These are phyloP conservation scores for Nannizziopsis arthrosporioides DNA, from an alignment of 2,329 filamentous ascomycete genomes.

Conservation along the genomic window DNA sequence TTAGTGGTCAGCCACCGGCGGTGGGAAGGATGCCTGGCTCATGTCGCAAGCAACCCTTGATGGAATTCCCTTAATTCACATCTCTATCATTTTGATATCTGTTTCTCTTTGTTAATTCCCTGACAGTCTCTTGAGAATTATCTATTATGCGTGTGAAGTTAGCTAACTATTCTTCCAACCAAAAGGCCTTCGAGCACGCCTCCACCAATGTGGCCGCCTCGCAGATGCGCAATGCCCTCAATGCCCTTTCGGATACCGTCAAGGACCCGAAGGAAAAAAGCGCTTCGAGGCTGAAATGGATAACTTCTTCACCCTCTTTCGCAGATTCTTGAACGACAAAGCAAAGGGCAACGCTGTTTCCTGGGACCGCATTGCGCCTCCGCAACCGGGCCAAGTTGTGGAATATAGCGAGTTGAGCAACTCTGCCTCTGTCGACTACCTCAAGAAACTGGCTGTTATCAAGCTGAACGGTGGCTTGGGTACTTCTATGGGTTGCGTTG, in stretches of 20 bases:
- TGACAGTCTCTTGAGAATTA: background rate
- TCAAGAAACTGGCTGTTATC: constrained; percentile 93
- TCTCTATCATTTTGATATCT: background rate
- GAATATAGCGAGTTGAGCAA: constrained; percentile 86
- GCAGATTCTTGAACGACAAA: constrained; percentile 96
- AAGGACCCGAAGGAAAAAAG: constrained; percentile 60
- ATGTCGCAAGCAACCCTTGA: too few species aligned
- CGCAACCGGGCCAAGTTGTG: constrained; percentile 85
- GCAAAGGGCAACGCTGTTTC: constrained; percentile 93
- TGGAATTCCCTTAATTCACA: too few species aligned
- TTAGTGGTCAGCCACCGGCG: too few species aligned
- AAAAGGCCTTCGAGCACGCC: constrained; percentile 94
- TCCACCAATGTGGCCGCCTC: constrained; percentile 95
- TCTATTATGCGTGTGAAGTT: background rate
- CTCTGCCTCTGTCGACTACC: constrained; percentile 80
- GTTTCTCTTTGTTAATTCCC: background rate
- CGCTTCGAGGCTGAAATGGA: constrained; percentile 99
- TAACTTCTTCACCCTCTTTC: constrained; percentile 99
- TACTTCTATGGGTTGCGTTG: constrained; percentile 99
- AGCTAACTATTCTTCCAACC: constrained; percentile 8
- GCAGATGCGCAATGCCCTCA: constrained; percentile 97
- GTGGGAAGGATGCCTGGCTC: too few species aligned
- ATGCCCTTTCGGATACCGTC: constrained; percentile 81
- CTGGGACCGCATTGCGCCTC: constrained; percentile 93
- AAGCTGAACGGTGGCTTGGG: constrained; percentile 99